Evolutionary conservation across 2,329 filamentous ascomycete species (phyloP), one percentile per base, ranked within the genome.

Genomic region (Sporothrix dimorphospora): DNA sequence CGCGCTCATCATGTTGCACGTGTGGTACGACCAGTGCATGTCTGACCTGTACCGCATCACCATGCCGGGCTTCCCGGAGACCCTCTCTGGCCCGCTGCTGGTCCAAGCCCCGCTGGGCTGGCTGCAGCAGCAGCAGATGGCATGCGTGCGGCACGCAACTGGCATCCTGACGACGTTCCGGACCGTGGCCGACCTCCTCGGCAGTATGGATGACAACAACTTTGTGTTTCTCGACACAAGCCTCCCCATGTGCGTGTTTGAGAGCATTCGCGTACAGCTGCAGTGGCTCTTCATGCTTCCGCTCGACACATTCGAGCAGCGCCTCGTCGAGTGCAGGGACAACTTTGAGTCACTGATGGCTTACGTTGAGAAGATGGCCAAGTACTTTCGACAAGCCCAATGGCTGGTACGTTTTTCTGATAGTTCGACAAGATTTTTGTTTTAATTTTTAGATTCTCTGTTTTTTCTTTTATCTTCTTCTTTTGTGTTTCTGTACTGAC

Each of bases 11-110:
- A 69, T 69, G 66, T n/a, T 69, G 38, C 66, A 69, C 19, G 66
- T 69, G 11, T 69, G 66, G 66, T 69, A 69, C 49, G 66, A 69
- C 49, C 66, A 57, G 49, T 69, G 66, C 47, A 69, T 69, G 66
- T 69, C 66, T 9, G 66, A 69, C 30, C 49, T 69, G 2, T 69
- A 69, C 47, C 27, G 66, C 1, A 69, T 69, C 30, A 69, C 66
- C 14, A 69, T 69, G 47, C 66, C 66, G 1, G 66, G 66, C 12
- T 69, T 69, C 27, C 66, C 66, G 34, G 66, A 69, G 27, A 69
- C 66, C 3, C n/a, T 69, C 66, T 30, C n/a, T 30, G 30, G 19
- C 24, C 66, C 34, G 19, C 30, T 38, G 27, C 3, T 21, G 34
- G 38, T 38, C 2, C 34, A 34, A 3, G 5, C 34, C 12, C n/a